Base-by-base conservation (phyloP, 768 basidiomycete genomes). In the Tephrocybe sp. region DNA sequence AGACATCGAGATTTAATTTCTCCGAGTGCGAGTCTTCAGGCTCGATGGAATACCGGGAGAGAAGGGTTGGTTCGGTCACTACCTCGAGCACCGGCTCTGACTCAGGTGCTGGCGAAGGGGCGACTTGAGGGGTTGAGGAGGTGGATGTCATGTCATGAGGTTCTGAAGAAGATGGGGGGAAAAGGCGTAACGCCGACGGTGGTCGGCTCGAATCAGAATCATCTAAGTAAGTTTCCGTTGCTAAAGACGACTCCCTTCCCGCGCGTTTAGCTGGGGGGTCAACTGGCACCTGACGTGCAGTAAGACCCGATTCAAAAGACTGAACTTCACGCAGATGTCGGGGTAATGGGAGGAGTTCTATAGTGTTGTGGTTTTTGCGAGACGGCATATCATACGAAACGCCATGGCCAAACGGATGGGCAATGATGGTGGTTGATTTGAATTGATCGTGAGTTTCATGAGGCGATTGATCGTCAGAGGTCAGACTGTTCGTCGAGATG, bases 251-350 rank as follows among this genome's bases (percentile, higher is more conserved):
- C 12, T 54, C 49, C 34, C 30, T 51, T 40, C 50, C 47, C n/a
- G 41, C 15, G 14, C 38, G 52, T 38, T 56, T 53, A 15, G 23
- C 20, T n/a, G 50, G 52, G 23, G 39, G 39, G 33, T 76, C 76
- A 30, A 61, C n/a, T n/a, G n/a, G n/a, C n/a, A n/a, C 63, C 42
- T 87, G 86, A 20, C 83, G 79, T 0, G 88, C 90, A 0, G 91
- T 93, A 32, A 88, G 65, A 1, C 84, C 84, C 3, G 90, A 92
- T 58, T 93, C 91, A 62, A 93, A 93, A 0, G 88, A 90, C 58
- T 92, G 89, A 85, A 92, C 88, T 64, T 86, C 86, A 20, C 90
- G 85, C n/a, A 93, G 65, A 37, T 75, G 72, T 3, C 79, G 82
- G 1, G 82, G 76, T 1, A 78, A 28, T 15, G 56, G 50, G 47